Percentiles rank a stretch among this genome's conserved stretches.
phyloP scores from a whole-genome alignment of 2,329 filamentous ascomycete species.

The Pseudogymnoascus destructans region DNA sequence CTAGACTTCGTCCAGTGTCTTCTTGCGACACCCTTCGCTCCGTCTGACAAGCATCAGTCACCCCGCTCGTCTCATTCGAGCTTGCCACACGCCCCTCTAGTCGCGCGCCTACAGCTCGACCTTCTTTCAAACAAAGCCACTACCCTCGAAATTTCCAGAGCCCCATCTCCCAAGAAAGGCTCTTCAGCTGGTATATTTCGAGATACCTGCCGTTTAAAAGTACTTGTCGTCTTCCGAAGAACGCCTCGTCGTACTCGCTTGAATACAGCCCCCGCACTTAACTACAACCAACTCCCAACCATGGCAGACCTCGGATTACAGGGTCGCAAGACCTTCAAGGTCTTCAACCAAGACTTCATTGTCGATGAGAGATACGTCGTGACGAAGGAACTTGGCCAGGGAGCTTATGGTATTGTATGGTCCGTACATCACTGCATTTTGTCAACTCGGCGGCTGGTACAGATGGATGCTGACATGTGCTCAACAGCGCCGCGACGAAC shows the following conservation, averaged over 20 bases:
- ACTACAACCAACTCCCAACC: conserved; percentile 12
- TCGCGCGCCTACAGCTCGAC: conserved; percentile 7
- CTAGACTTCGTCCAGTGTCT: neutral
- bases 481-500: neutral
- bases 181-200: neutral
- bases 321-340: conserved; percentile 90
- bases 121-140: conserved; percentile 3
- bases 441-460: neutral
- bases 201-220: conserved; percentile 6
- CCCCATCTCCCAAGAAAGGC: neutral
- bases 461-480: conserved; percentile 9
- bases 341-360: conserved; percentile 99
- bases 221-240: neutral
- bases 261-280: conserved; percentile 2
- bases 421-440: conserved; percentile 33
- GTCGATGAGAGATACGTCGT: conserved; percentile 97
- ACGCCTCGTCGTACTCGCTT: neutral
- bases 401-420: conserved; percentile 98
- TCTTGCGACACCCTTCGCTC: neutral
- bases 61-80: conserved; percentile 7
- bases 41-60: conserved; percentile 8
- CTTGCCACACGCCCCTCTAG: conserved; percentile 8
- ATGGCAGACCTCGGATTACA: conserved; percentile 24
- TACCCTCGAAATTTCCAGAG: conserved; percentile 4
- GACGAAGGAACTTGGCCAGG: conserved; percentile 95